phyloP scores from a whole-genome alignment of 2,329 filamentous ascomycete species.

The Colletotrichum sp. region DNA sequence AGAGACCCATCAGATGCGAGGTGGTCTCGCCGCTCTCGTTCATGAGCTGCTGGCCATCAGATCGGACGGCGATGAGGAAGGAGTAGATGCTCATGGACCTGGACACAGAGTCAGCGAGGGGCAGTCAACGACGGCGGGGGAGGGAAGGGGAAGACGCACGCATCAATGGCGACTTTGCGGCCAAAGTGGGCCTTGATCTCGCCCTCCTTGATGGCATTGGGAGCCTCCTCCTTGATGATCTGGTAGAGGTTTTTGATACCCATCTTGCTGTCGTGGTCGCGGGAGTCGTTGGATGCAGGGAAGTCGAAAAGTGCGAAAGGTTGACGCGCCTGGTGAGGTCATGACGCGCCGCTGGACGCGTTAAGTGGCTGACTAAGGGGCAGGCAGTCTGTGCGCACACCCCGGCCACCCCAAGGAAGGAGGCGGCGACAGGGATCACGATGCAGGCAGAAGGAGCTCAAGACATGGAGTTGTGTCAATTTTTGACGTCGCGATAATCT shows the following conservation, averaged over 20 bases:
- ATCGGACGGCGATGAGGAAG: slow-evolving; percentile 96
- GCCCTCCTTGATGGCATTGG: slow-evolving; percentile 93
- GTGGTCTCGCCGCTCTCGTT: slow-evolving; percentile 96
- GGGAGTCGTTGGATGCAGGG: background rate
- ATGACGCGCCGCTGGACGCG: background rate
- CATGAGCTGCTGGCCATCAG: slow-evolving; percentile 94
- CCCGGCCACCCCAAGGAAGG: background rate
- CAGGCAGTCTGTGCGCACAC: background rate
- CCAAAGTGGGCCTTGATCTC: slow-evolving; percentile 99
- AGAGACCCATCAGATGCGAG: slow-evolving; percentile 98
- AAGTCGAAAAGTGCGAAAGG: background rate
- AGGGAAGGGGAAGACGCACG: slow-evolving; percentile 42
- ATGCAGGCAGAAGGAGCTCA: background rate
- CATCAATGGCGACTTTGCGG: slow-evolving; percentile 93
- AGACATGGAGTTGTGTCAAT: background rate
- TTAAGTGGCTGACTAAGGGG: background rate
- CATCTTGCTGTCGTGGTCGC: slow-evolving; percentile 43
- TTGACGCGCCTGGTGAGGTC: background rate
- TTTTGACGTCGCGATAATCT: background rate
- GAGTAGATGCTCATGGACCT: slow-evolving; percentile 99
- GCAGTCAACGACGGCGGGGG: background rate
- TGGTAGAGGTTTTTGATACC: slow-evolving; percentile 77
- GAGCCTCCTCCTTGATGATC: slow-evolving; percentile 90
- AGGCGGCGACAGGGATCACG: background rate
- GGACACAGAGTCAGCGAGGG: slow-evolving; percentile 19